These are phyloP conservation scores for Bondarzewia mesenterica DNA, from an alignment of 1,284 basidiomycete species.

Conservation along the genomic window DNA sequence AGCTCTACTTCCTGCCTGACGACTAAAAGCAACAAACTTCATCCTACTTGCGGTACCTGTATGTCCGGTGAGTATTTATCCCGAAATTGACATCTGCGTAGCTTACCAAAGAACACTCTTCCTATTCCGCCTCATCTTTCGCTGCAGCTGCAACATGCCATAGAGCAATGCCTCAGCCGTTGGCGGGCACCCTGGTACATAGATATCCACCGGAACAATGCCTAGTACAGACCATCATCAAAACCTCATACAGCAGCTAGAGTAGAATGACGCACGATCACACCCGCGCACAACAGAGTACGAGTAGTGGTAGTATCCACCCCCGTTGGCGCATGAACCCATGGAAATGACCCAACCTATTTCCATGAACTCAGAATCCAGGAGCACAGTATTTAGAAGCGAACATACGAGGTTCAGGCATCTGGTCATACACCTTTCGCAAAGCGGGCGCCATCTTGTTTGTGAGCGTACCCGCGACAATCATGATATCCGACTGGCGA, in stretches of 20 bases:
- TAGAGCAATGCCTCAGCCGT: slow-evolving; percentile 92
- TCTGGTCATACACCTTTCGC: slow-evolving; percentile 94
- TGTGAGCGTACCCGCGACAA: slow-evolving; percentile 97
- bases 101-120: slow-evolving; percentile 87
- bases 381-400: slow-evolving; percentile 12
- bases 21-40: not conserved
- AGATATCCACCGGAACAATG: slow-evolving; percentile 97
- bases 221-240: slow-evolving; percentile 31
- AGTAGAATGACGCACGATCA: slow-evolving; percentile 59
- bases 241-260: not conserved
- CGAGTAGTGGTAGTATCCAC: slow-evolving; percentile 97
- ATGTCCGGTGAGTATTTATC: too few species aligned
- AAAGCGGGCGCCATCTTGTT: slow-evolving; percentile 99
- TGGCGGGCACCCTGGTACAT: slow-evolving; percentile 92
- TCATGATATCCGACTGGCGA: slow-evolving; percentile 98
- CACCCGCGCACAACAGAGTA: slow-evolving; percentile 99
- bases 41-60: slow-evolving; percentile 46
- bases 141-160: slow-evolving; percentile 93
- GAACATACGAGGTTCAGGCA: slow-evolving; percentile 76
- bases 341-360: slow-evolving; percentile 98
- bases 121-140: slow-evolving; percentile 92
- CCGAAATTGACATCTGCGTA: slow-evolving; percentile 1
- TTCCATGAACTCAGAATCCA: slow-evolving; percentile 10
- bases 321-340: slow-evolving; percentile 99
- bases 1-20: not conserved